Evolutionary conservation across 495 filamentous ascomycete species (phyloP), one percentile per base, ranked within the genome.

Genomic region (Cladorrhinum samala): DNA sequence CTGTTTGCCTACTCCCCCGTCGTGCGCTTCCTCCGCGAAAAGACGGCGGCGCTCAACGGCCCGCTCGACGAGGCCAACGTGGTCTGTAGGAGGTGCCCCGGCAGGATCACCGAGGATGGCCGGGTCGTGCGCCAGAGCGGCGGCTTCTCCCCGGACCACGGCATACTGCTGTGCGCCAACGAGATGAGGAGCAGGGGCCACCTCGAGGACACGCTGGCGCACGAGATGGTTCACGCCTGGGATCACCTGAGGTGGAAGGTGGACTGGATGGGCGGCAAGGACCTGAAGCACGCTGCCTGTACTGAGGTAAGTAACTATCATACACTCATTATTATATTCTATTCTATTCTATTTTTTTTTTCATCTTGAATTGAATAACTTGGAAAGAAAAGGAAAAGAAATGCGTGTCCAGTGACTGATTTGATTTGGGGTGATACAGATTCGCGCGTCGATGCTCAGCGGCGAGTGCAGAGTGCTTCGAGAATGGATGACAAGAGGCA

Each of bases 191-290:
- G 86, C 61, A 75, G 80, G 43, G 77, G 81, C 1, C 87, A 94
- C 61, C 62, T 94, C 57, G 93, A 98, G 74, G 93, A 98, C 66
- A 95, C 89, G 27, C 74, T 98, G 63, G 86, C 93, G 39, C 93
- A 98, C 71, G 93, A 98, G 74, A 91, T 98, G 86, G 85, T 98
- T 49, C 93, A 98, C 73, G 92, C 91, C 8, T 97, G 88, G 74
- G 93, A 98, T 65, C 87, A 95, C 68, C 65, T 96, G 60, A 68
- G 91, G 56, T 98, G 89, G 73, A 89, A 95, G 70, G 83, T 95
- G 33, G 83, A 98, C 57, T 89, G 83, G 79, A 69, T 71, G 3
- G 83, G 84, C 51, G 78, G 88, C 58, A 73, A 70, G 66, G 61
- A 70, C 27, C 64, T 98, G 69, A 82, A 85, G 66, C 93, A 97